These are phyloP conservation scores for Arabis alpina DNA, from an alignment of 345 rosid genomes.

Conservation along the genomic window DNA sequence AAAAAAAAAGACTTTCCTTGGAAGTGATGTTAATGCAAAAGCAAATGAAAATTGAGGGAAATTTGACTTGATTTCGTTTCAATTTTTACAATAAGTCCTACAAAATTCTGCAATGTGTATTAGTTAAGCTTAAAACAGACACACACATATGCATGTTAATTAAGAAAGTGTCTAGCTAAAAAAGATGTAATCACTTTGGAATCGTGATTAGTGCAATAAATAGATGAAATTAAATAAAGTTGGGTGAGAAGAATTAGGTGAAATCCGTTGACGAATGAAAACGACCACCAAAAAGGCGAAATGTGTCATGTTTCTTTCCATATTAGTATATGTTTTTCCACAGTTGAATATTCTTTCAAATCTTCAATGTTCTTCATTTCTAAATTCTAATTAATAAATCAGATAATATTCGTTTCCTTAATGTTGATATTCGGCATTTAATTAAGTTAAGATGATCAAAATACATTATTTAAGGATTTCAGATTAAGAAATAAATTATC, in stretches of 20 bases:
- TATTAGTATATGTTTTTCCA: conserved; percentile 2
- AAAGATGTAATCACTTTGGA: background rate
- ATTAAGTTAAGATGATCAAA: background rate
- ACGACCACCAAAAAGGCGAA: conserved; percentile 33
- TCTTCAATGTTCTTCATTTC: background rate
- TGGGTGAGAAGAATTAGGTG: conserved; percentile 10
- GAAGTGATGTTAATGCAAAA: conserved; percentile 25
- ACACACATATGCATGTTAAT: background rate
- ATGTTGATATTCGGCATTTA: background rate
- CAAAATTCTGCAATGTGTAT: background rate
- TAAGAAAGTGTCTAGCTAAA: background rate
- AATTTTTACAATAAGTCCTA: background rate
- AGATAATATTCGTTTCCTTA: background rate
- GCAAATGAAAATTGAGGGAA: background rate
- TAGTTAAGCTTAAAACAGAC: background rate
- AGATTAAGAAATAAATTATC: too few species aligned
- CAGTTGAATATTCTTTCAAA: conserved; percentile 25
- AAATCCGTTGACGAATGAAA: conserved; percentile 32
- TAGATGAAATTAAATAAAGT: conserved; percentile 4
- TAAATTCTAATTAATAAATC: background rate
- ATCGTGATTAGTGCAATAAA: conserved; percentile 37
- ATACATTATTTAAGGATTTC: too few species aligned
- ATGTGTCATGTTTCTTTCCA: conserved; percentile 31
- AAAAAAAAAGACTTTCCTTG: conserved; percentile 20
- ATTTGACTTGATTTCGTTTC: background rate